These are phyloP conservation scores for Adansonia madagascariensis DNA, from an alignment of 441 rosid species.

Conservation along the genomic window DNA sequence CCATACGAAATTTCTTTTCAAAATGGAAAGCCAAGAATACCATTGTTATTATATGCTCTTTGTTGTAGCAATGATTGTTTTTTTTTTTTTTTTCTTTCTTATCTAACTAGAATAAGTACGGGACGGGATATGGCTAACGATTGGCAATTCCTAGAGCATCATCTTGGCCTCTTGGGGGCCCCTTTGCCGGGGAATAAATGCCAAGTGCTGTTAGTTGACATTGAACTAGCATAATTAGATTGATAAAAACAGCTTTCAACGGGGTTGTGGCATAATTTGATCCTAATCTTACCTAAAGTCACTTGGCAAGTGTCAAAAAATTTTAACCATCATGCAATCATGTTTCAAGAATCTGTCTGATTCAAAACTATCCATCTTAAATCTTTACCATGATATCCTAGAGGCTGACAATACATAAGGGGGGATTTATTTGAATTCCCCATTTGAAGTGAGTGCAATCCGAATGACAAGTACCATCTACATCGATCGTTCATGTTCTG, in stretches of 20 bases:
- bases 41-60: no score
- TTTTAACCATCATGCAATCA: not conserved
- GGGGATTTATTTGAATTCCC: not conserved
- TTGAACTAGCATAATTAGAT: not conserved
- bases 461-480: not conserved
- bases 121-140: not conserved
- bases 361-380: not conserved
- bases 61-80: no score
- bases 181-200: not conserved
- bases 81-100: no score
- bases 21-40: not conserved
- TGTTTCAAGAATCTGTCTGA: not conserved
- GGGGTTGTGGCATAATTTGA: not conserved
- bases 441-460: not conserved
- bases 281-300: not conserved
- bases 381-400: not conserved
- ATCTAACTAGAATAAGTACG: no score
- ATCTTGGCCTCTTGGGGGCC: not conserved
- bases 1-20: not conserved
- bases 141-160: not conserved
- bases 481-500: not conserved
- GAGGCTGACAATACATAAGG: not conserved
- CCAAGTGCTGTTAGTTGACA: not conserved
- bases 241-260: not conserved
- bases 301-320: no score